These are phyloP conservation scores for Saturnispora kantuleensis DNA, from an alignment of 805 yeast species.

Conservation along the genomic window DNA sequence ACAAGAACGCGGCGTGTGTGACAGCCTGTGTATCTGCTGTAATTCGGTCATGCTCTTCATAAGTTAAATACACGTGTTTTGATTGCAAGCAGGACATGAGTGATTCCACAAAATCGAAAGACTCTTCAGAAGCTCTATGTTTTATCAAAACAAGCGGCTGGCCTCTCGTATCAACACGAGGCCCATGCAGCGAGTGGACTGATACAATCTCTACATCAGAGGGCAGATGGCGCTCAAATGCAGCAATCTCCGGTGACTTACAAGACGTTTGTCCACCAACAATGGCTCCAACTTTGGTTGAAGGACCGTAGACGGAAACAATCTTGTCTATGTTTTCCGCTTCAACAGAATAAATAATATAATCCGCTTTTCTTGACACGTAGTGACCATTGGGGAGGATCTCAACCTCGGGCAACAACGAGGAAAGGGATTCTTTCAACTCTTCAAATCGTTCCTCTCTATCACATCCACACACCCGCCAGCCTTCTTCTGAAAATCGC, in stretches of 20 bases:
- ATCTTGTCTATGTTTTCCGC: conserved; percentile 74
- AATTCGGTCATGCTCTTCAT: conserved; percentile 85
- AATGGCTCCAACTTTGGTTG: conserved; percentile 76
- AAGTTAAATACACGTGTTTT: conserved; percentile 64
- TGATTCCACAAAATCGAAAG: conserved; percentile 49
- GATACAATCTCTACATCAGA: conserved; percentile 73
- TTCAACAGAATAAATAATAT: conserved; percentile 83
- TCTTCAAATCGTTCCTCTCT: conserved; percentile 51
- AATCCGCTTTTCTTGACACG: conserved; percentile 76
- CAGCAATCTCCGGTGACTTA: conserved; percentile 79
- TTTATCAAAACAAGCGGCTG: conserved; percentile 86
- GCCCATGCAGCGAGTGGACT: conserved; percentile 92
- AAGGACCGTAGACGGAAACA: conserved; percentile 71
- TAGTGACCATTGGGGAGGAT: conserved; percentile 71
- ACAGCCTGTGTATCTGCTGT: conserved; percentile 99
- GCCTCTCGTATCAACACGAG: conserved; percentile 77
- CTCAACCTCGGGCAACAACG: conserved; percentile 30
- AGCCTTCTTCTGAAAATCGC: conserved; percentile 69
- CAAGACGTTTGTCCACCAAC: conserved; percentile 99
- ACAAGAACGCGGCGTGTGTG: conserved; percentile 92
- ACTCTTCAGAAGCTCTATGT: conserved; percentile 53
- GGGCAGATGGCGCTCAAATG: conserved; percentile 72
- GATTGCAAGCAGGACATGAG: conserved; percentile 69
- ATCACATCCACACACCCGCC: conserved; percentile 87
- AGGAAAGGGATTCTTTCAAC: conserved; percentile 24